Evolutionary conservation across 352 stramenopile genomes (phyloP).

Genomic region (Discostella stelligera): DNA sequence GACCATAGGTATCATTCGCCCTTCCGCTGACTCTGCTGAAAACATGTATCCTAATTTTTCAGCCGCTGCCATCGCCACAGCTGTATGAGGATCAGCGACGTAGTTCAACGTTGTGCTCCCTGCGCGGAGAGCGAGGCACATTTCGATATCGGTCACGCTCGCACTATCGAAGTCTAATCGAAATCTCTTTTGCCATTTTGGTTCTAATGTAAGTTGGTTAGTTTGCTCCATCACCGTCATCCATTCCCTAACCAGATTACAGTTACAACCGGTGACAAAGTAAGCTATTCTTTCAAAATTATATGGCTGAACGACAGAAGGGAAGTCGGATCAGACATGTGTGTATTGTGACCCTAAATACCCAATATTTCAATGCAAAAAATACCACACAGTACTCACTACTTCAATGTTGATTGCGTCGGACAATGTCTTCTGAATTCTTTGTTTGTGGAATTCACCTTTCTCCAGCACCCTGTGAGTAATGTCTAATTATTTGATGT

Average conservation of each 20-base stretch:
- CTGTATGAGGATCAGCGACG: slow-evolving; percentile 77
- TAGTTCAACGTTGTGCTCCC: slow-evolving; percentile 50
- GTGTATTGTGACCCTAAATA: neutral
- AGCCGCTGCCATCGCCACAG: slow-evolving; percentile 67
- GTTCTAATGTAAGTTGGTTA: slow-evolving; percentile 41
- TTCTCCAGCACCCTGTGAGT: slow-evolving; percentile 60
- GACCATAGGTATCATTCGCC: slow-evolving; percentile 32
- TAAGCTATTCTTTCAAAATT: slow-evolving; percentile 82
- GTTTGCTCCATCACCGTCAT: slow-evolving; percentile 63
- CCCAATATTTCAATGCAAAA: neutral
- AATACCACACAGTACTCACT: slow-evolving; percentile 24
- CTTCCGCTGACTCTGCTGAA: slow-evolving; percentile 5
- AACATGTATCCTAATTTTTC: slow-evolving; percentile 62
- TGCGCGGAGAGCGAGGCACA: slow-evolving; percentile 50
- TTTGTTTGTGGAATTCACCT: slow-evolving; percentile 59
- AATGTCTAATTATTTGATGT: slow-evolving; percentile 46
- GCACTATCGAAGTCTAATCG: slow-evolving; percentile 69
- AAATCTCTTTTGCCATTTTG: slow-evolving; percentile 48
- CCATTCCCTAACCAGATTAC: slow-evolving; percentile 59
- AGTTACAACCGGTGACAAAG: slow-evolving; percentile 64
- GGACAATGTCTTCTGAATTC: slow-evolving; percentile 73
- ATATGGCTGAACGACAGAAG: slow-evolving; percentile 54
- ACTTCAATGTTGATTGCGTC: slow-evolving; percentile 84
- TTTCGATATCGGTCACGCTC: slow-evolving; percentile 76
- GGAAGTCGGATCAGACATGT: neutral